Conservation (phyloP, 106 monocot genomes). For the Dioscorea dumetorum region DNA sequence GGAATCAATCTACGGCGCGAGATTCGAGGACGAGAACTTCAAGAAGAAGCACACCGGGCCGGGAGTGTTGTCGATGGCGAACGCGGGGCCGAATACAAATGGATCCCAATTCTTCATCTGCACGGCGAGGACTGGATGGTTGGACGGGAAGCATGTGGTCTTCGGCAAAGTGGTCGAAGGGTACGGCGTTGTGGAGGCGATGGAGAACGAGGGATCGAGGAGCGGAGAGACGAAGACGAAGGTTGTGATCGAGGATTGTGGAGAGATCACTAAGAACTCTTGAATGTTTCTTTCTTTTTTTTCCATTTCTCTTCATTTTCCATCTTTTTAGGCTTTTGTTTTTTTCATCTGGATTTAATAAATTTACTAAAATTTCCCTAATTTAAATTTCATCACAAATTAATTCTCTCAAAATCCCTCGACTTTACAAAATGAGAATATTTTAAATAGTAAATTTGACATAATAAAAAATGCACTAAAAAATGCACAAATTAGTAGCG, state of each 20-base stretch:
- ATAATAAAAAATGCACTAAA: too few species aligned
- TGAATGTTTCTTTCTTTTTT: too few species aligned
- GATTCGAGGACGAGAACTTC: slow-evolving; percentile 82
- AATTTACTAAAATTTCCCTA: too few species aligned
- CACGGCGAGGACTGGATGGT: slow-evolving; percentile 55
- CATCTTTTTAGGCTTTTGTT: too few species aligned
- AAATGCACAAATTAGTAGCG: too few species aligned
- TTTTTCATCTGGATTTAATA: too few species aligned
- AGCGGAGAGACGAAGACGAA: slow-evolving; percentile 33
- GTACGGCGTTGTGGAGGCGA: slow-evolving; percentile 54
- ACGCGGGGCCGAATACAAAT: slow-evolving; percentile 61
- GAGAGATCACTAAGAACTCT: slow-evolving; percentile 36
- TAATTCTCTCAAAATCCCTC: too few species aligned
- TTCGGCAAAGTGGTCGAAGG: slow-evolving; percentile 77
- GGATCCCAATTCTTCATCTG: slow-evolving; percentile 90
- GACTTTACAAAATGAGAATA: too few species aligned
- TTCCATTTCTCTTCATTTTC: too few species aligned
- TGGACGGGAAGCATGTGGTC: slow-evolving; percentile 81
- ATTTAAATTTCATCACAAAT: too few species aligned
- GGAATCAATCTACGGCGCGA: slow-evolving; percentile 68
- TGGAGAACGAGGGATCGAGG: slow-evolving; percentile 57
- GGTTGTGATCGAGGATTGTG: slow-evolving; percentile 69
- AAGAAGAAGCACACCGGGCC: slow-evolving; percentile 63
- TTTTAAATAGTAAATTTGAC: too few species aligned
- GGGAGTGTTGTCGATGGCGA: slow-evolving; percentile 79